phyloP scores from a whole-genome alignment of 495 filamentous ascomycete species.

The Lepraria neglecta region DNA sequence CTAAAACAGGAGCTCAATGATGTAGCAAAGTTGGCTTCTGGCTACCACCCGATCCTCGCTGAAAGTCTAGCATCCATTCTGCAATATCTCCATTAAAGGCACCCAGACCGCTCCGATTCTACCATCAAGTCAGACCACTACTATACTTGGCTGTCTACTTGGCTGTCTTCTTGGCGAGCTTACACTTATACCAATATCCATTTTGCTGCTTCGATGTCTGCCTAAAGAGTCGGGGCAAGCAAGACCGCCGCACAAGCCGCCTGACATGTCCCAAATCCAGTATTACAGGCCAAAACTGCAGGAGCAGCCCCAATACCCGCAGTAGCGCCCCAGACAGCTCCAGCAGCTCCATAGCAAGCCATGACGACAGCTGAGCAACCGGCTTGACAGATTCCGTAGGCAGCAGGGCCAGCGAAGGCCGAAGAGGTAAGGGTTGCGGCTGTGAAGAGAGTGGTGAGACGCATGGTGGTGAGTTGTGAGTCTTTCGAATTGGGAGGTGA shows the following conservation, averaged over 20 bases:
- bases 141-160: too few species aligned
- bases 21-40: not conserved
- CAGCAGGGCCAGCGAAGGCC: constrained; percentile 33
- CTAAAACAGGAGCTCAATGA: constrained; percentile 31
- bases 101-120: not conserved
- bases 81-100: not conserved
- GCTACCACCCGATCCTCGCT: not conserved
- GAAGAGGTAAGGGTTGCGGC: constrained; percentile 12
- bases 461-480: constrained; percentile 7
- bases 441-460: constrained; percentile 4
- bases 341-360: constrained; percentile 50
- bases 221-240: constrained; percentile 31
- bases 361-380: constrained; percentile 45
- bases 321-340: constrained; percentile 43
- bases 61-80: not conserved
- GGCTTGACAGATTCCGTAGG: constrained; percentile 46
- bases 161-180: too few species aligned
- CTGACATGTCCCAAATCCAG: constrained; percentile 44
- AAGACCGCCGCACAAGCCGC: constrained; percentile 40
- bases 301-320: constrained; percentile 37
- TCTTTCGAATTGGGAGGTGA: not conserved
- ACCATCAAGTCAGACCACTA: too few species aligned
- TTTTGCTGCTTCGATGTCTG: too few species aligned
- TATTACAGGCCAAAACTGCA: constrained; percentile 42
- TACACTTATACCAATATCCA: too few species aligned